Percentiles rank a stretch among this genome's conserved stretches.
Evolutionary conservation across 2,329 filamentous ascomycete genomes (phyloP).

Genomic region (Dactylellina parvicollis): DNA sequence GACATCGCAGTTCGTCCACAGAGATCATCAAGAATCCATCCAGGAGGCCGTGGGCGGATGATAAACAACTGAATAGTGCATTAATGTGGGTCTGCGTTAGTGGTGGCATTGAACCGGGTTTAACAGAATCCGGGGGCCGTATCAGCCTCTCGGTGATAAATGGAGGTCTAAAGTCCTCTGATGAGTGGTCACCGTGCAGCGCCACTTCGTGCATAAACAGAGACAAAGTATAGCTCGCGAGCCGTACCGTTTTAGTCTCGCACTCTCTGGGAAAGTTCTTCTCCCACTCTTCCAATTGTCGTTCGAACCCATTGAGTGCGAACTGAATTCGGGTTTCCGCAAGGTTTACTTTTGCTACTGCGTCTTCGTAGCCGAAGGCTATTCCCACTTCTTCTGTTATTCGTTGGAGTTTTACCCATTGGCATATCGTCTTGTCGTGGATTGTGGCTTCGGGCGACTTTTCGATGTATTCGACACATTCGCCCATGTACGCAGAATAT

Average conservation of each 20-base stretch:
- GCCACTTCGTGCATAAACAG: conserved; percentile 81
- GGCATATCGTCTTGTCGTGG: conserved; percentile 62
- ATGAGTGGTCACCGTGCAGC: conserved; percentile 72
- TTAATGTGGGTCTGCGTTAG: conserved; percentile 71
- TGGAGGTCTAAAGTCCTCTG: conserved; percentile 64
- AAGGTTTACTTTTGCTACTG: conserved; percentile 66
- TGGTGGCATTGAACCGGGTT: conserved; percentile 57
- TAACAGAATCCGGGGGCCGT: conserved; percentile 57
- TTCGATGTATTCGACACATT: conserved; percentile 63
- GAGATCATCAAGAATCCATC: conserved; percentile 73
- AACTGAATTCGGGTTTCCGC: conserved; percentile 68
- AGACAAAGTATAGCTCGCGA: conserved; percentile 64
- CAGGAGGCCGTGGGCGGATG: conserved; percentile 73
- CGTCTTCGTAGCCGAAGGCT: conserved; percentile 69
- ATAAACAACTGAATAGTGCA: conserved; percentile 73
- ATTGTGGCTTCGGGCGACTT: conserved; percentile 61
- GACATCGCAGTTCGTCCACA: conserved; percentile 68
- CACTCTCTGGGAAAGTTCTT: conserved; percentile 62
- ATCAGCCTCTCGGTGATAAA: conserved; percentile 58
- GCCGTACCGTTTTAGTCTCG: conserved; percentile 51
- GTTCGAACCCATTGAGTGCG: conserved; percentile 67
- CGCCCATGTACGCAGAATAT: conserved; percentile 63
- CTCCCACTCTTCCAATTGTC: conserved; percentile 66
- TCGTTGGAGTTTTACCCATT: conserved; percentile 63
- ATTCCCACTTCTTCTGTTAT: conserved; percentile 69